These are phyloP conservation scores for Spathaspora gorwiae DNA, from an alignment of 805 yeast genomes.

Conservation along the genomic window DNA sequence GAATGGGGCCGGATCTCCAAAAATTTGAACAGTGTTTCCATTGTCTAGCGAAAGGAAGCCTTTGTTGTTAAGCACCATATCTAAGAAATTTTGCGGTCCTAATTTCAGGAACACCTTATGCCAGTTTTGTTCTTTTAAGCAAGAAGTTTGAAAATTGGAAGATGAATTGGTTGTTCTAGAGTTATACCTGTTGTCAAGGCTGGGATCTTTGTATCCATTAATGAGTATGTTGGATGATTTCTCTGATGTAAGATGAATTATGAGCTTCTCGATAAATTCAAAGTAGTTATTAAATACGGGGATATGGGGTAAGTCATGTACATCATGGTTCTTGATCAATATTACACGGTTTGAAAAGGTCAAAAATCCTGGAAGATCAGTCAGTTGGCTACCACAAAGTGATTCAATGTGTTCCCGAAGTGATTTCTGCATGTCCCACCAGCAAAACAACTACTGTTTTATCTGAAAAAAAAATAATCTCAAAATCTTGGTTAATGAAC, in stretches of 20 bases:
- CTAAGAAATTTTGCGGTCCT: slow-evolving; percentile 37
- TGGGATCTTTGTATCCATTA: slow-evolving; percentile 40
- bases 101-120: slow-evolving; percentile 31
- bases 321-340: slow-evolving; percentile 5
- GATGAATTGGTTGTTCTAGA: slow-evolving; percentile 29
- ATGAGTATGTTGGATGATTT: slow-evolving; percentile 34
- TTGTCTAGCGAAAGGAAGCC: slow-evolving; percentile 19
- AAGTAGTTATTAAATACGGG: slow-evolving; percentile 5
- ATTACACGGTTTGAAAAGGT: not conserved
- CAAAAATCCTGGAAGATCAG: slow-evolving; percentile 1
- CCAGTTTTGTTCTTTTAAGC: slow-evolving; percentile 45
- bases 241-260: slow-evolving; percentile 23
- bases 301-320: not conserved
- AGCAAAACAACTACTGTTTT: too few species aligned
- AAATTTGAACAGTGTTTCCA: slow-evolving; percentile 18
- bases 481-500: too few species aligned
- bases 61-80: slow-evolving; percentile 32
- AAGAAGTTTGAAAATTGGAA: slow-evolving; percentile 28
- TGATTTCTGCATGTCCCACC: not conserved
- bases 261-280: slow-evolving; percentile 40
- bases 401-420: not conserved
- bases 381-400: not conserved
- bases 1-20: slow-evolving; percentile 15
- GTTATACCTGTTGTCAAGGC: slow-evolving; percentile 22
- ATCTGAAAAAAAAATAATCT: too few species aligned